Conservation (phyloP, 2,329 filamentous ascomycete species). For the Penicillium sp. region DNA sequence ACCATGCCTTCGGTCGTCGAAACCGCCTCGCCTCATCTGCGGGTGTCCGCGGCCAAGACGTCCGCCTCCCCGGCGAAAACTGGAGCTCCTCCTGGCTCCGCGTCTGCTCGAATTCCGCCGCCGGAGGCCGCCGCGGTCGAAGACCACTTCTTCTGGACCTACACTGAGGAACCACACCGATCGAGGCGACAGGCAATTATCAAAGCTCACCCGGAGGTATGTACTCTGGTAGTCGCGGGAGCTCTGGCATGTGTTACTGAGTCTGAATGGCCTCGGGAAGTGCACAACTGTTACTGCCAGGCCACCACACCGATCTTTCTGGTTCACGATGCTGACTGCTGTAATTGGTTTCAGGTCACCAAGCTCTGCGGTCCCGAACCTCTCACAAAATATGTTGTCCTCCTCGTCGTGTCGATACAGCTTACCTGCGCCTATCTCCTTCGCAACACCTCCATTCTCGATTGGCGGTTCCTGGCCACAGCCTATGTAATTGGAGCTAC, state of each 20-base stretch:
- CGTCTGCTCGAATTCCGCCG: constrained; percentile 26
- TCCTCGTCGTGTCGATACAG: constrained; percentile 79
- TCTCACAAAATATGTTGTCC: constrained; percentile 88
- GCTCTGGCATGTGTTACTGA: too few relatives aligned
- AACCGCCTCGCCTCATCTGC: constrained; percentile 35
- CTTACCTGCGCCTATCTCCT: constrained; percentile 73
- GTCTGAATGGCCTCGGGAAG: too few relatives aligned
- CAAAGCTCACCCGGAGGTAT: constrained; percentile 93
- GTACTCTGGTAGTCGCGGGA: too few relatives aligned
- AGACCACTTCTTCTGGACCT: constrained; percentile 92
- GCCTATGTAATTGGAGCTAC: constrained; percentile 92
- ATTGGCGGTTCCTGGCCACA: constrained; percentile 77
- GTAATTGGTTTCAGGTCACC: constrained; percentile 64
- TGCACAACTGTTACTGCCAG: constrained; percentile 3
- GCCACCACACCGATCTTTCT: constrained; percentile 5
- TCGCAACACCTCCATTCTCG: constrained; percentile 72
- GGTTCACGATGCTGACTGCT: constrained; percentile 14
- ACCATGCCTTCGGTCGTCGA: constrained; percentile 33
- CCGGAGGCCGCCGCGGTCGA: constrained; percentile 36
- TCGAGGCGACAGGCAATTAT: constrained; percentile 90
- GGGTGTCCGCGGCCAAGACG: constrained; percentile 32
- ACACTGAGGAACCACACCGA: constrained; percentile 95
- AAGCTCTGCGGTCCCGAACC: constrained; percentile 97
- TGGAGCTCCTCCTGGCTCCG: constrained; percentile 15
- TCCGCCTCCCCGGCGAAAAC: constrained; percentile 17